Evolutionary conservation across 495 filamentous ascomycete species (phyloP).

Genomic region (Saxophila tyrrhenica): DNA sequence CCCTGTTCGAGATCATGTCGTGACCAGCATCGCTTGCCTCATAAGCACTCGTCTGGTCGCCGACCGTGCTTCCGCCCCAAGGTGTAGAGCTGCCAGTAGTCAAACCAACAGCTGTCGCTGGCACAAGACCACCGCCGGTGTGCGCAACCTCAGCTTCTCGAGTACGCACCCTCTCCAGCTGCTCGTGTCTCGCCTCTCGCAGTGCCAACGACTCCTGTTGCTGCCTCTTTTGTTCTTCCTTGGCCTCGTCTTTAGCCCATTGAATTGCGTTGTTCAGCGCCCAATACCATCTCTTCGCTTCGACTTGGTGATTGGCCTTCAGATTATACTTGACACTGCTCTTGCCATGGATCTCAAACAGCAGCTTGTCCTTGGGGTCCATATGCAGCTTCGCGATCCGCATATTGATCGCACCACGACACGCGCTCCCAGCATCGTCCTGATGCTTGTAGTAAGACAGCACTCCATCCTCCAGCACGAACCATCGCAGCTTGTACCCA

Average conservation of each 20-base stretch:
- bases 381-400: slow-evolving; percentile 86
- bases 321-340: slow-evolving; percentile 98
- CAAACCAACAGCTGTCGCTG: slow-evolving; percentile 30
- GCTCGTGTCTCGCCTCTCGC: slow-evolving; percentile 60
- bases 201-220: slow-evolving; percentile 63
- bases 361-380: slow-evolving; percentile 92
- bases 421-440: slow-evolving; percentile 85
- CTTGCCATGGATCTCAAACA: slow-evolving; percentile 94
- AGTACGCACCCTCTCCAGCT: slow-evolving; percentile 35
- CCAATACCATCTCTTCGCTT: slow-evolving; percentile 95
- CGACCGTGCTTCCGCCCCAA: slow-evolving; percentile 30
- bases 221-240: slow-evolving; percentile 68
- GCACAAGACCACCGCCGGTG: slow-evolving; percentile 11
- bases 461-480: slow-evolving; percentile 94
- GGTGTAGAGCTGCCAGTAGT: slow-evolving; percentile 36
- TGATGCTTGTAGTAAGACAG: slow-evolving; percentile 99
- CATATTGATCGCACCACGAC: slow-evolving; percentile 97
- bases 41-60: slow-evolving; percentile 46
- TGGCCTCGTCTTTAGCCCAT: slow-evolving; percentile 93
- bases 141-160: slow-evolving; percentile 38
- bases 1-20: slow-evolving; percentile 31
- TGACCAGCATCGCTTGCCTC: slow-evolving; percentile 48
- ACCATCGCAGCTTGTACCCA: slow-evolving; percentile 94
- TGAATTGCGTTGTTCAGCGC: slow-evolving; percentile 97
- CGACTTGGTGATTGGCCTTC: slow-evolving; percentile 90